phyloP scores from a whole-genome alignment of 306 rosid genomes.

The Cajanus cajan region DNA sequence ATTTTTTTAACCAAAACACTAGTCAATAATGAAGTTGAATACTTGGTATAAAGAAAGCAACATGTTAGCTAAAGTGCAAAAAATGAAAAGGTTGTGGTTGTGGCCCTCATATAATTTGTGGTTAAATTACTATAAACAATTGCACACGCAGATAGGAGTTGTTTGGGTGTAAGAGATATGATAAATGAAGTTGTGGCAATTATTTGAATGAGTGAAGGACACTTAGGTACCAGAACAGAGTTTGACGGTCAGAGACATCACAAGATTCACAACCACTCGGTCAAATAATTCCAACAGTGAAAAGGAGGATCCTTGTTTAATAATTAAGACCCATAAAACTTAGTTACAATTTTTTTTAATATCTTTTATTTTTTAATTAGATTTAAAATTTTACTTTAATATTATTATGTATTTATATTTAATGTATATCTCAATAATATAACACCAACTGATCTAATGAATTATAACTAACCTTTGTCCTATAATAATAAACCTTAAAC shows the following conservation, averaged over 20 bases:
- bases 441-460: too few species aligned
- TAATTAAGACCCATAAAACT: too few species aligned
- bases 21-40: too few species aligned
- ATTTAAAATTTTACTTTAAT: too few species aligned
- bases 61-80: neutral
- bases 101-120: constrained; percentile 4
- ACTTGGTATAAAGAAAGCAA: too few species aligned
- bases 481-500: too few species aligned
- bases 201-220: constrained; percentile 11
- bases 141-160: neutral
- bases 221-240: neutral
- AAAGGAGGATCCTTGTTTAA: neutral
- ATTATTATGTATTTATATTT: too few species aligned
- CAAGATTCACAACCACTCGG: constrained; percentile 4
- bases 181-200: constrained; percentile 7
- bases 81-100: neutral
- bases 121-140: neutral
- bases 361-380: too few species aligned
- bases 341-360: too few species aligned
- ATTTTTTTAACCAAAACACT: too few species aligned
- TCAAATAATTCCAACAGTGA: constrained; percentile 23
- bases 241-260: constrained; percentile 27
- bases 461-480: too few species aligned
- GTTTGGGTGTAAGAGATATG: constrained; percentile 4
- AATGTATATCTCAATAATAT: too few species aligned